A percentile compares a stretch with the other conserved stretches of the same genome.
Evolutionary conservation across 306 rosid genomes (phyloP).

Genomic region (Prosopis cineraria): DNA sequence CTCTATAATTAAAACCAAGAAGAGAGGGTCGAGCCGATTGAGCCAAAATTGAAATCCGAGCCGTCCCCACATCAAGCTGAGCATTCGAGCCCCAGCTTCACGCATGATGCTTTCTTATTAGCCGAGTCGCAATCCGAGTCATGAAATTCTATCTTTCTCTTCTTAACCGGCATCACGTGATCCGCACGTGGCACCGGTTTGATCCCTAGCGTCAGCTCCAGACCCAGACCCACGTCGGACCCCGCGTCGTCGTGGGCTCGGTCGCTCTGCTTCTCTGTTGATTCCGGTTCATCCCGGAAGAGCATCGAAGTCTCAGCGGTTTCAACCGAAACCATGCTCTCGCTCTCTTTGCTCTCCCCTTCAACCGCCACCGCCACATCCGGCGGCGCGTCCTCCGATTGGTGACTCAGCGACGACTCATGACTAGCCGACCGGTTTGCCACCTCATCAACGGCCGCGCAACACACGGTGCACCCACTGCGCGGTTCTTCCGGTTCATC

Average conservation of each 20-base stretch:
- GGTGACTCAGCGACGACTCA: constrained; percentile 73
- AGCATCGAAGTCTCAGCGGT: constrained; percentile 39
- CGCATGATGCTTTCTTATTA: constrained; percentile 14
- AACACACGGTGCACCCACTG: constrained; percentile 9
- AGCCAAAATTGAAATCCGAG: not conserved
- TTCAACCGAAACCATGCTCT: constrained; percentile 59
- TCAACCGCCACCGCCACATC: constrained; percentile 52
- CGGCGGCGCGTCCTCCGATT: constrained; percentile 56
- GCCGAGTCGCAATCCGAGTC: not conserved
- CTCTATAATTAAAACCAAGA: not conserved
- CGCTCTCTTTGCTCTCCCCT: constrained; percentile 66
- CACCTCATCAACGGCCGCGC: constrained; percentile 14
- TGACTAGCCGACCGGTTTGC: constrained; percentile 62
- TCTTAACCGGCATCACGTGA: constrained; percentile 76
- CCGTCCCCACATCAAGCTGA: not conserved
- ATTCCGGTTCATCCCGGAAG: constrained; percentile 45
- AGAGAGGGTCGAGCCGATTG: constrained; percentile 15
- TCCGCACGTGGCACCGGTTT: constrained; percentile 52
- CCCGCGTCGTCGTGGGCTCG: constrained; percentile 13
- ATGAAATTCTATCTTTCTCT: constrained; percentile 50
- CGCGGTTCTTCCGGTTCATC: constrained; percentile 11
- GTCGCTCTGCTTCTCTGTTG: constrained; percentile 3
- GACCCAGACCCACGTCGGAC: constrained; percentile 54
- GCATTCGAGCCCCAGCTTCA: constrained; percentile 49
- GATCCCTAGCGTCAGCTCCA: constrained; percentile 80